These are phyloP conservation scores for Monosporascus sp. DNA, from an alignment of 2,329 filamentous ascomycete genomes.

Conservation along the genomic window DNA sequence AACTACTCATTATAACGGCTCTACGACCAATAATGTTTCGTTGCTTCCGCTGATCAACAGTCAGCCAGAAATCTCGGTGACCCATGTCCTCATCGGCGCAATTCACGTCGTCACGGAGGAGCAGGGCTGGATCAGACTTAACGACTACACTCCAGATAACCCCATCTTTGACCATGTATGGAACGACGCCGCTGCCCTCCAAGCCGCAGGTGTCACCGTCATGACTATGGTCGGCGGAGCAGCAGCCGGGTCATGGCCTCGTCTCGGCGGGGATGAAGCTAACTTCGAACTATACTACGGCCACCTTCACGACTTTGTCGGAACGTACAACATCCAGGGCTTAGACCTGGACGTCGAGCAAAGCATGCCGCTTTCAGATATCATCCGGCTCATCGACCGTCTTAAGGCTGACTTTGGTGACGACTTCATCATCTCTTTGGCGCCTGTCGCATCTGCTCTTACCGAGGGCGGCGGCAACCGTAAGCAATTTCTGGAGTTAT, in stretches of 20 bases:
- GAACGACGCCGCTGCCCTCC: slow-evolving; percentile 69
- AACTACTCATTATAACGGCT: slow-evolving; percentile 43
- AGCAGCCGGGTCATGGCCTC: slow-evolving; percentile 64
- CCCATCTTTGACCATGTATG: slow-evolving; percentile 68
- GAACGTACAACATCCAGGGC: slow-evolving; percentile 58
- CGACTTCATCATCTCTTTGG: slow-evolving; percentile 71
- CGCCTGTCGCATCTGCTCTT: slow-evolving; percentile 73
- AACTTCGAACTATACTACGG: slow-evolving; percentile 70
- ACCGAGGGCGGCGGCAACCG: slow-evolving; percentile 50
- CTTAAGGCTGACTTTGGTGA: slow-evolving; percentile 65
- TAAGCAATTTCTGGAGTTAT: too few relatives aligned
- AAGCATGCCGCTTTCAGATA: slow-evolving; percentile 60
- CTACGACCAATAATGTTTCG: slow-evolving; percentile 41
- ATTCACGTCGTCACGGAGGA: slow-evolving; percentile 70
- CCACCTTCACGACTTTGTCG: slow-evolving; percentile 63
- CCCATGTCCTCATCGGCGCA: slow-evolving; percentile 82
- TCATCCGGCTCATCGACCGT: slow-evolving; percentile 63
- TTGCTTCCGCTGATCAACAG: slow-evolving; percentile 46
- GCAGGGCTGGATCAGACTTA: slow-evolving; percentile 67
- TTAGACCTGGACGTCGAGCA: slow-evolving; percentile 81
- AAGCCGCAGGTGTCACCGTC: slow-evolving; percentile 70
- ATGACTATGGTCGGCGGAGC: slow-evolving; percentile 86
- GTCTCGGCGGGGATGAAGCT: slow-evolving; percentile 50
- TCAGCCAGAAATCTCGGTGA: slow-evolving; percentile 47
- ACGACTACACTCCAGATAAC: slow-evolving; percentile 69